These are phyloP conservation scores for Pulveroboletus sp. DNA, from an alignment of 768 basidiomycete genomes.

Conservation along the genomic window DNA sequence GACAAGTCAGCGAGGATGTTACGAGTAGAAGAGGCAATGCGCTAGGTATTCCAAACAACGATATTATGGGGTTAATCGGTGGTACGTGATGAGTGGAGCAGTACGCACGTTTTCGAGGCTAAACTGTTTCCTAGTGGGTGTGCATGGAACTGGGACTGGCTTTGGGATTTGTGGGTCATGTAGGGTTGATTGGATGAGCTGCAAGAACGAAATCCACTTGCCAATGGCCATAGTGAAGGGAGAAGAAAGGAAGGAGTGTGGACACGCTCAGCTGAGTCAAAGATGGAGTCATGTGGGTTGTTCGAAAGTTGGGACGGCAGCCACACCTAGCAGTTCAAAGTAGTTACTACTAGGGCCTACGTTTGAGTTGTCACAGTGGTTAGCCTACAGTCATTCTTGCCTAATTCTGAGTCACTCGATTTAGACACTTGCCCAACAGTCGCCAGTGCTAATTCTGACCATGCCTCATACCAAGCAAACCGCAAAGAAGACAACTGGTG, in stretches of 20 bases:
- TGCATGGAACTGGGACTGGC: slow-evolving; percentile 40
- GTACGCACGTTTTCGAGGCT: slow-evolving; percentile 93
- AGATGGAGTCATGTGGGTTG: too few relatives aligned
- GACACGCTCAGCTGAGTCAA: slow-evolving; percentile 12
- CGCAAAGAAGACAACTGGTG: background rate
- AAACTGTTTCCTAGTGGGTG: slow-evolving; percentile 81
- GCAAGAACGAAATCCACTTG: slow-evolving; percentile 38
- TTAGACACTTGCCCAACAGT: too few relatives aligned
- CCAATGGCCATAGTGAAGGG: slow-evolving; percentile 32
- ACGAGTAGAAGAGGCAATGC: slow-evolving; percentile 18
- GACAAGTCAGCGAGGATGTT: slow-evolving; percentile 17
- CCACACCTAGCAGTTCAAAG: too few relatives aligned
- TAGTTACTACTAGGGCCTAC: too few relatives aligned
- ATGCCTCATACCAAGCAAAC: background rate
- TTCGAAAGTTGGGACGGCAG: too few relatives aligned
- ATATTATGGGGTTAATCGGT: slow-evolving; percentile 4
- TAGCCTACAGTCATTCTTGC: too few relatives aligned
- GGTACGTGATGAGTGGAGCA: slow-evolving; percentile 1
- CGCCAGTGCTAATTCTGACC: too few relatives aligned
- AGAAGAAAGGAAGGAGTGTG: slow-evolving; percentile 16
- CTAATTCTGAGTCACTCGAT: too few relatives aligned
- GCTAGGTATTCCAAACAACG: slow-evolving; percentile 95
- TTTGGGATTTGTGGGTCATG: slow-evolving; percentile 26
- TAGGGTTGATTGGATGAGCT: slow-evolving; percentile 4
- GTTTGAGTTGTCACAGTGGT: too few relatives aligned